Evolutionary conservation across 805 yeast species (phyloP).

Genomic region (Ogataea nonfermentans): DNA sequence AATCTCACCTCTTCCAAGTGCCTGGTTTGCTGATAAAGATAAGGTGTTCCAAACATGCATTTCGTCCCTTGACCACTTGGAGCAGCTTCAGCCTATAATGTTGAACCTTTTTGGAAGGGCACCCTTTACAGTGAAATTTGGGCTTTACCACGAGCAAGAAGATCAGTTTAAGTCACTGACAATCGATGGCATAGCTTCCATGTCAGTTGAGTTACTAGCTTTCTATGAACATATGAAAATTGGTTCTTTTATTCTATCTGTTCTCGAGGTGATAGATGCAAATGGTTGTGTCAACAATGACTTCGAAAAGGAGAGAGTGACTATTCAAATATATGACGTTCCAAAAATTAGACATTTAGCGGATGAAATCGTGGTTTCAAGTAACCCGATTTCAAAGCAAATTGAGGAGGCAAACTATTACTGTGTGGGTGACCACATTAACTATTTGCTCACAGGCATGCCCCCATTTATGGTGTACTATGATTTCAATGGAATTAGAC

Average conservation of each 20-base stretch:
- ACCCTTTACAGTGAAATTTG: conserved; percentile 60
- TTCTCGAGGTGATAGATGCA: conserved; percentile 60
- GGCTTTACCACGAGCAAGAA: conserved; percentile 57
- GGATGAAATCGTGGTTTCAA: conserved; percentile 34
- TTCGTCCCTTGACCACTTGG: conserved; percentile 24
- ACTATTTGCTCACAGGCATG: conserved; percentile 71
- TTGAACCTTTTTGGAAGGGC: conserved; percentile 54
- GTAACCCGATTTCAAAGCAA: conserved; percentile 15
- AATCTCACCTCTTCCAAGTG: conserved; percentile 63
- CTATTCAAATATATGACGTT: conserved; percentile 69
- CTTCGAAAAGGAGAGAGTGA: conserved; percentile 33
- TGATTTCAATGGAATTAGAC: conserved; percentile 60
- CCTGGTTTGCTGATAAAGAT: conserved; percentile 28
- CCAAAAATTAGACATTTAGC: conserved; percentile 57
- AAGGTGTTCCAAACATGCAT: conserved; percentile 30
- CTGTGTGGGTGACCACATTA: conserved; percentile 91
- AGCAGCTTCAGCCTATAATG: conserved; percentile 48
- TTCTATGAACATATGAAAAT: conserved; percentile 52
- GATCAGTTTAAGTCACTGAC: conserved; percentile 49
- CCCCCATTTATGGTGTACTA: conserved; percentile 80
- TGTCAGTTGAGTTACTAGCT: conserved; percentile 38
- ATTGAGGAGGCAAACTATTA: conserved; percentile 39
- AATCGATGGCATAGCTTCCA: conserved; percentile 42
- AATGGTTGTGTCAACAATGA: conserved; percentile 62
- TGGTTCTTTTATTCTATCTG: conserved; percentile 67